Percentiles rank a stretch among this genome's conserved stretches.
phyloP scores from a whole-genome alignment of 208 protist species.

The Acanthamoeba culbertsoni region DNA sequence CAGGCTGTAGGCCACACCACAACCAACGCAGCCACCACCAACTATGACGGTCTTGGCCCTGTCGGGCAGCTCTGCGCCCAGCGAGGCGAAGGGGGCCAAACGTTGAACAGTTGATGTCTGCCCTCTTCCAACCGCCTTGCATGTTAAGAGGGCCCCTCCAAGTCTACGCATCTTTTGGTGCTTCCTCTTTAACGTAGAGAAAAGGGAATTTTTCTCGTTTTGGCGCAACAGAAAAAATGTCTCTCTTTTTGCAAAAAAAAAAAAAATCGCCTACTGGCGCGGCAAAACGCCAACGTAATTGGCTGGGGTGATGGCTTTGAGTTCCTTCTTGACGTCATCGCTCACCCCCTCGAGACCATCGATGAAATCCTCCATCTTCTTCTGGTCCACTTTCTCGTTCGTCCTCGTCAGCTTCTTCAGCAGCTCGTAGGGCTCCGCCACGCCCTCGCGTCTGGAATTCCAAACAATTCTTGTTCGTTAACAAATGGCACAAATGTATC shows the following conservation, averaged over 20 bases:
- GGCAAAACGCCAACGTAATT: constrained; percentile 79
- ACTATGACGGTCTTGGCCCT: constrained; percentile 9
- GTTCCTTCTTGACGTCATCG: constrained; percentile 88
- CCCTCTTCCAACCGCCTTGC: no score
- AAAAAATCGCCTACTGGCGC: no score
- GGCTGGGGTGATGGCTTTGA: constrained; percentile 82
- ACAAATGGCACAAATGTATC: no score
- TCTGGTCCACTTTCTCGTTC: constrained; percentile 81
- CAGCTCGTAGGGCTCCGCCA: constrained; percentile 50
- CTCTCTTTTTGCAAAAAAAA: no score
- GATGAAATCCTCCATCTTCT: constrained; percentile 87
- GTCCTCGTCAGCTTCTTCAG: constrained; percentile 72
- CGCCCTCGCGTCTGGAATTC: constrained; percentile 78
- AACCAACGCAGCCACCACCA: constrained; percentile 28
- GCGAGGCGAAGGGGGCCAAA: not conserved
- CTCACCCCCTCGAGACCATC: constrained; percentile 85
- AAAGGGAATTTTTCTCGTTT: no score
- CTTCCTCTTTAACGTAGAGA: no score
- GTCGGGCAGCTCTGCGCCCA: not conserved
- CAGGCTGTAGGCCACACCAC: constrained; percentile 24
- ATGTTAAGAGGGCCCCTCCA: no score
- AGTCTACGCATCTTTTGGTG: no score
- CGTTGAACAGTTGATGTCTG: no score
- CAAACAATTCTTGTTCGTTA: constrained; percentile 90
- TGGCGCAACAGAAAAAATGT: no score